Conservation (phyloP, 345 rosid species). For the Nasturtium officinale region DNA sequence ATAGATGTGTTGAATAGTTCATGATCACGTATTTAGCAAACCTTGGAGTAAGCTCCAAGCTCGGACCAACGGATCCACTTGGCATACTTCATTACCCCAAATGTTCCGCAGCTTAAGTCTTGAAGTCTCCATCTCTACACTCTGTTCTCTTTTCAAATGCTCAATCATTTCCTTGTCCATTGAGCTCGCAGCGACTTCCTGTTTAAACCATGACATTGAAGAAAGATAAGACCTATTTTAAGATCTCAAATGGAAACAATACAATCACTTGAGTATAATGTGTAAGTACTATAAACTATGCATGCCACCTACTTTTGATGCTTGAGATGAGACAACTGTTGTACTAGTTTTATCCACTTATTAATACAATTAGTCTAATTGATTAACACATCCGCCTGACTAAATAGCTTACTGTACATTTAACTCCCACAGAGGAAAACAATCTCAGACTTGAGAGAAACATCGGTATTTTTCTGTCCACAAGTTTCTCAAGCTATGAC, state of each 20-base stretch:
- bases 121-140: constrained; percentile 46
- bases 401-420: not conserved
- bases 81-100: constrained; percentile 64
- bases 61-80: constrained; percentile 51
- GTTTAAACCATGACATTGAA: constrained; percentile 37
- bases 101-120: constrained; percentile 50
- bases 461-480: too few relatives aligned
- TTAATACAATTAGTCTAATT: not conserved
- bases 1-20: not conserved
- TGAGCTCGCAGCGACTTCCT: constrained; percentile 55
- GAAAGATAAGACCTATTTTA: not conserved
- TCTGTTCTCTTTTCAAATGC: constrained; percentile 55
- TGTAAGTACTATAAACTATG: not conserved
- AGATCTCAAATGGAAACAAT: not conserved
- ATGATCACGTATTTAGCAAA: constrained; percentile 43
- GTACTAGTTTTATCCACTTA: not conserved
- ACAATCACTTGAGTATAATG: not conserved
- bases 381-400: not conserved
- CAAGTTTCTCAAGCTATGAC: not conserved
- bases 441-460: not conserved
- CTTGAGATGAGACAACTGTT: not conserved
- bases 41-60: constrained; percentile 57
- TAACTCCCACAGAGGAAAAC: not conserved
- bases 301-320: not conserved
- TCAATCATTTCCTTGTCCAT: constrained; percentile 50